Conservation (phyloP, 1,284 basidiomycete genomes). For the Rhodotorula sp. region DNA sequence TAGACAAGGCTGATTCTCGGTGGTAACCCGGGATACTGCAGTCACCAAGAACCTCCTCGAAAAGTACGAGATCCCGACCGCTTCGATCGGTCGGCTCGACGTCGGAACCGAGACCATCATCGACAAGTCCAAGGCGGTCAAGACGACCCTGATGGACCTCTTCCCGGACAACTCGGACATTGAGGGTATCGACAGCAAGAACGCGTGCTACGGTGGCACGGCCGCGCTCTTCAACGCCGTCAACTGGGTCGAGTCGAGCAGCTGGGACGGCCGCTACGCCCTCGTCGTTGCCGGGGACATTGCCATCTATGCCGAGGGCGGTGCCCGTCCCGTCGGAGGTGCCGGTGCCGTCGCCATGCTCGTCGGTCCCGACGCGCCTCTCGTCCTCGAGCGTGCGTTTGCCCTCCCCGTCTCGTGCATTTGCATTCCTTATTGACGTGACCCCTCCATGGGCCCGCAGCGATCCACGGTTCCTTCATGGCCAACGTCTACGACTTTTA, state of each 20-base stretch:
- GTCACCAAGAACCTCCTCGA: slow-evolving; percentile 70
- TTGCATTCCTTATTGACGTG: not conserved
- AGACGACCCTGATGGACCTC: slow-evolving; percentile 97
- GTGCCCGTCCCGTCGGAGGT: slow-evolving; percentile 92
- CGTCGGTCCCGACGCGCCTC: slow-evolving; percentile 91
- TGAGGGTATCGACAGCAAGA: slow-evolving; percentile 98
- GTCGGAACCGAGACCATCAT: slow-evolving; percentile 99
- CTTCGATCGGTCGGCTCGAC: slow-evolving; percentile 92
- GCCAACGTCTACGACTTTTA: slow-evolving; percentile 90
- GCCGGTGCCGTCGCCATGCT: slow-evolving; percentile 93
- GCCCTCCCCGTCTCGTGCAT: not conserved
- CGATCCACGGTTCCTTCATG: slow-evolving; percentile 96
- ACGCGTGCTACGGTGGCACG: slow-evolving; percentile 98
- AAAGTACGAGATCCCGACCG: slow-evolving; percentile 95
- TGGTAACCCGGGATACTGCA: slow-evolving; percentile 15
- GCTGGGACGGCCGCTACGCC: slow-evolving; percentile 98
- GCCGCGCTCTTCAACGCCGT: slow-evolving; percentile 96
- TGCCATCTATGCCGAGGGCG: slow-evolving; percentile 95
- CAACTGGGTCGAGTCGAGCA: slow-evolving; percentile 86
- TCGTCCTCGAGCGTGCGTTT: slow-evolving; percentile 81
- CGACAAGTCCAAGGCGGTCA: slow-evolving; percentile 99
- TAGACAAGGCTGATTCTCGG: not conserved
- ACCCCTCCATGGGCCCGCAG: slow-evolving; percentile 53
- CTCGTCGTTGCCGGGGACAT: slow-evolving; percentile 98
- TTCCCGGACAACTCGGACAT: slow-evolving; percentile 97